phyloP scores from a whole-genome alignment of 306 rosid genomes.

The Corylus avellana region DNA sequence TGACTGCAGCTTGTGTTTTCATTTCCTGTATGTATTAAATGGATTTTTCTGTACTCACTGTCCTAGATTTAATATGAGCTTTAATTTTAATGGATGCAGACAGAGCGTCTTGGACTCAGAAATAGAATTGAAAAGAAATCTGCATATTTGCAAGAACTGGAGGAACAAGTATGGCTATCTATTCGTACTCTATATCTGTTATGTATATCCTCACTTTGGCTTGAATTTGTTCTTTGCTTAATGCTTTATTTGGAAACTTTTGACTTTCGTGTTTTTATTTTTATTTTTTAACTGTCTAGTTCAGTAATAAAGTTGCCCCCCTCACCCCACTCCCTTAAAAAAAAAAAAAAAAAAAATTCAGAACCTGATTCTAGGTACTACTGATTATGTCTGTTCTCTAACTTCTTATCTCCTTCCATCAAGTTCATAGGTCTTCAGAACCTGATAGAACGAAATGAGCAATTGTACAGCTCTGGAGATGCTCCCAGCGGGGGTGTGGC shows the following conservation, averaged over 20 bases:
- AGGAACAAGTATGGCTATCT: constrained; percentile 70
- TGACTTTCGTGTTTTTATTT: background rate
- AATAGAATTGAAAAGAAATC: constrained; percentile 87
- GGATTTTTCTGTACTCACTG: background rate
- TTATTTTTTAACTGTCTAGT: background rate
- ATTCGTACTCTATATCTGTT: constrained; percentile 12
- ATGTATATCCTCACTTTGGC: constrained; percentile 2
- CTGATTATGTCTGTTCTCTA: constrained; percentile 28
- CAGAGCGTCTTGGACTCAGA: constrained; percentile 73
- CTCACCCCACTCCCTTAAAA: no score
- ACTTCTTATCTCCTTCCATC: constrained; percentile 40
- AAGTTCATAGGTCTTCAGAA: constrained; percentile 88
- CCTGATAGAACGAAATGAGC: constrained; percentile 86
- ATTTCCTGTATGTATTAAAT: constrained; percentile 11
- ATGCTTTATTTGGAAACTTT: background rate
- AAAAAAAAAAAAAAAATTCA: background rate
- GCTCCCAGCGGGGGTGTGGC: constrained; percentile 94
- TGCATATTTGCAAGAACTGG: constrained; percentile 90
- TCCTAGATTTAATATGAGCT: constrained; percentile 8
- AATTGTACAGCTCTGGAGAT: constrained; percentile 78
- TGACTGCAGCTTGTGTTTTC: constrained; percentile 26
- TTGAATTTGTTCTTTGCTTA: constrained; percentile 11
- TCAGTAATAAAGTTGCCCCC: background rate
- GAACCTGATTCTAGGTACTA: background rate
- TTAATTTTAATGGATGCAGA: constrained; percentile 49